These are phyloP conservation scores for Fusarium concolor DNA, from an alignment of 2,329 filamentous ascomycete species.

Conservation along the genomic window DNA sequence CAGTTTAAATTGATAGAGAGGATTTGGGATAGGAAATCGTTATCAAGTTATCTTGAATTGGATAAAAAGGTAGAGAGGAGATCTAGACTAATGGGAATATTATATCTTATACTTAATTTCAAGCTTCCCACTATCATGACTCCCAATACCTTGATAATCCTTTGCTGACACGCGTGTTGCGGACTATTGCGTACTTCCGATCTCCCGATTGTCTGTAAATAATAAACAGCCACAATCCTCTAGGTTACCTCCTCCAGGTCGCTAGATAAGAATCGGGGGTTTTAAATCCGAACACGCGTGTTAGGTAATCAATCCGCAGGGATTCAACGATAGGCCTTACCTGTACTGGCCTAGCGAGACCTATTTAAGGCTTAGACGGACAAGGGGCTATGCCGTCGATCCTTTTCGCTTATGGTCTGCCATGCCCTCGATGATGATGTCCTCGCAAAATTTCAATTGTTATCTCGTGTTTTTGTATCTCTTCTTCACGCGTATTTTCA, in stretches of 20 bases:
- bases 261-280: background rate
- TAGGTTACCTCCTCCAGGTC: background rate
- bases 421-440: background rate
- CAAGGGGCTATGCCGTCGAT: fast-evolving
- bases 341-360: fast-evolving
- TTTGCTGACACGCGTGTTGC: slow-evolving; percentile 38
- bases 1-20: no score
- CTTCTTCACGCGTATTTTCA: background rate
- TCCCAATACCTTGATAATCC: background rate
- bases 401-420: background rate
- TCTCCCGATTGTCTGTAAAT: no score
- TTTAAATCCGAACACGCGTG: slow-evolving; percentile 21
- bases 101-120: no score
- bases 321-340: fast-evolving
- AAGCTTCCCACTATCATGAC: no score
- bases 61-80: no score
- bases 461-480: background rate
- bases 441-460: no score
- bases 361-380: background rate
- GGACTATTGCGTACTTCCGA: background rate
- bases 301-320: slow-evolving; percentile 10
- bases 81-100: no score
- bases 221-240: background rate
- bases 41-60: no score
- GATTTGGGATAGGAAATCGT: no score